These are phyloP conservation scores for Chrysanthemum lavandulifolium DNA, from an alignment of 129 eudicot genomes.

Conservation along the genomic window DNA sequence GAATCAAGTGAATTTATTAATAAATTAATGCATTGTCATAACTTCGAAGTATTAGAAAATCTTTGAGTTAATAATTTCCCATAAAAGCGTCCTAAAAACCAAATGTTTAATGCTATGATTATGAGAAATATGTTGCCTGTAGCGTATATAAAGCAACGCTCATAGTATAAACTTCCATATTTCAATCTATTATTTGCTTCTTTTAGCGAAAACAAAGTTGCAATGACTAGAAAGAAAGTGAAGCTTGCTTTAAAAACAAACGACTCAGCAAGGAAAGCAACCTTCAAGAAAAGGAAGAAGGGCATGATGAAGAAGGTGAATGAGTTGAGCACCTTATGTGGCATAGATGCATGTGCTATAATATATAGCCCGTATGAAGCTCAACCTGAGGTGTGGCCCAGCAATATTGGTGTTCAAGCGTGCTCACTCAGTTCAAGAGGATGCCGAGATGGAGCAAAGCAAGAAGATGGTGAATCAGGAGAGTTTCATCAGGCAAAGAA, in stretches of 20 bases:
- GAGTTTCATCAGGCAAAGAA: conserved; percentile 36
- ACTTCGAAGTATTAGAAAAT: conserved; percentile 11
- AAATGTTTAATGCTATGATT: conserved; percentile 9
- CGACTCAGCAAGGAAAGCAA: conserved; percentile 38
- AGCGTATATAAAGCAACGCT: conserved; percentile 29
- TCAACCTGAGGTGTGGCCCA: conserved; percentile 43
- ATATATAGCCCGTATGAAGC: conserved; percentile 32
- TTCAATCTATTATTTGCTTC: conserved; percentile 23
- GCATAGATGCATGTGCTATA: conserved; percentile 35
- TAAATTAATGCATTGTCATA: conserved; percentile 9
- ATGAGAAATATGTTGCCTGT: conserved; percentile 2
- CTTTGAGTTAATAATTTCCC: conserved; percentile 20
- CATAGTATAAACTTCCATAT: conserved; percentile 28
- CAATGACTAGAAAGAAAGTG: conserved; percentile 41
- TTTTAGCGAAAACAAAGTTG: conserved; percentile 5
- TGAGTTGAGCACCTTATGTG: conserved; percentile 41
- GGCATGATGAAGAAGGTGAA: conserved; percentile 44
- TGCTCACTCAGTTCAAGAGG: conserved; percentile 28
- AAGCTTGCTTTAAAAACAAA: conserved; percentile 36
- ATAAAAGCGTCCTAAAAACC: background rate
- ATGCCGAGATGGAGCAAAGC: conserved; percentile 45
- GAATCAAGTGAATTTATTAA: too few relatives aligned
- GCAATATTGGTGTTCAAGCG: conserved; percentile 25
- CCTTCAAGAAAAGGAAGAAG: conserved; percentile 45
- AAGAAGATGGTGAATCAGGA: conserved; percentile 44